A percentile compares a stretch with the other conserved stretches of the same genome.
phyloP scores from a whole-genome alignment of 352 stramenopile species.

The Peronospora belbahrii region DNA sequence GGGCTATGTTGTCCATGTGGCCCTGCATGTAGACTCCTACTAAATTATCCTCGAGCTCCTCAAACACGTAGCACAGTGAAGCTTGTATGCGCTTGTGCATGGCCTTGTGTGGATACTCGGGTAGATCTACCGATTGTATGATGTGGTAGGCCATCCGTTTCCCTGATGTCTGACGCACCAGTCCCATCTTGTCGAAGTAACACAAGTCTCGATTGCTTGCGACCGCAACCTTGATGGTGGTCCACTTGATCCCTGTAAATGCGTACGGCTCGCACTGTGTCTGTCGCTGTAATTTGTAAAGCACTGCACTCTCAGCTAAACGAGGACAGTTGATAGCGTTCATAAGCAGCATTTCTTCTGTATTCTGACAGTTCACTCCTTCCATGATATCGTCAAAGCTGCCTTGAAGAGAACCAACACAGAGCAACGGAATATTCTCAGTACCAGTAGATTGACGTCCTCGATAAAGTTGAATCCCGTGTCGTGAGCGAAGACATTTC shows the following conservation, averaged over 20 bases:
- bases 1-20: slow-evolving; percentile 12
- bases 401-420: slow-evolving; percentile 25
- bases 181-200: slow-evolving; percentile 42
- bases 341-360: slow-evolving; percentile 36
- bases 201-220: slow-evolving; percentile 35
- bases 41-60: slow-evolving; percentile 25
- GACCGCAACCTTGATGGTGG: slow-evolving; percentile 27
- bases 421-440: slow-evolving; percentile 14
- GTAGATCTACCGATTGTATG: slow-evolving; percentile 35
- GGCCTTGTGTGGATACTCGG: slow-evolving; percentile 21
- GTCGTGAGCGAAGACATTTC: slow-evolving; percentile 30
- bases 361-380: slow-evolving; percentile 31
- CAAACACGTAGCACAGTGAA: slow-evolving; percentile 34
- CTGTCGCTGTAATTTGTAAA: slow-evolving; percentile 26
- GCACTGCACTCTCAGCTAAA: slow-evolving; percentile 29
- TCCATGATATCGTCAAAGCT: slow-evolving; percentile 45
- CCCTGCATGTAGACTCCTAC: slow-evolving; percentile 36
- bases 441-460: slow-evolving; percentile 11
- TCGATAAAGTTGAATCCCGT: slow-evolving; percentile 29
- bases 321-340: slow-evolving; percentile 31
- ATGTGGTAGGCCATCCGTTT: slow-evolving; percentile 36
- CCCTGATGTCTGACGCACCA: slow-evolving; percentile 24
- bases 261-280: slow-evolving; percentile 25
- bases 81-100: slow-evolving; percentile 19
- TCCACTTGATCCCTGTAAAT: slow-evolving; percentile 42